Conservation (phyloP, 1,284 basidiomycete genomes). For the Melampsora larici-populina region DNA sequence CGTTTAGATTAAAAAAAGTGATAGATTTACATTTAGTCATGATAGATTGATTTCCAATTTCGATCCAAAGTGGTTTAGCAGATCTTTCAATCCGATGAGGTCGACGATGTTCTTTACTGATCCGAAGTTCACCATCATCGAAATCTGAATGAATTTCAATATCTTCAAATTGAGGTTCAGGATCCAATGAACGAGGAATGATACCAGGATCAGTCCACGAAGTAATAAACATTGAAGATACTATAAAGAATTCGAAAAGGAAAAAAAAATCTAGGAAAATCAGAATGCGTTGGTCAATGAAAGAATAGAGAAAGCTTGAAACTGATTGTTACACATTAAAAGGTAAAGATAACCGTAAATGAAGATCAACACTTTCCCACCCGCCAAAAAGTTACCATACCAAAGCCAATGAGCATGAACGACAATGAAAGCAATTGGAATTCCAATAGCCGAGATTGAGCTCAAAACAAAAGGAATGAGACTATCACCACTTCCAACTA, state of each 20-base stretch:
- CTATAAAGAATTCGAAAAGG: no score
- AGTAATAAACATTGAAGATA: slow-evolving; percentile 33
- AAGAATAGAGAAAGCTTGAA: background rate
- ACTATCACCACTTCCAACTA: background rate
- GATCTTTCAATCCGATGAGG: background rate
- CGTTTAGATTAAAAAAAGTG: no score
- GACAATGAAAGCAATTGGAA: slow-evolving; percentile 12
- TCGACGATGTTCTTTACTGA: slow-evolving; percentile 5
- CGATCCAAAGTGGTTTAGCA: slow-evolving; percentile 5
- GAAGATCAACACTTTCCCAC: slow-evolving; percentile 1
- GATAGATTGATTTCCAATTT: slow-evolving; percentile 8
- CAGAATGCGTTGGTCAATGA: no score
- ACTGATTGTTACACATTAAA: slow-evolving; percentile 31
- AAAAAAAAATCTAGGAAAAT: no score
- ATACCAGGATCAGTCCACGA: slow-evolving; percentile 23
- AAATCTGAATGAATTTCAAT: background rate
- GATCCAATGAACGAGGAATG: slow-evolving; percentile 20
- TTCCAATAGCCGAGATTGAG: background rate
- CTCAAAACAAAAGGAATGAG: background rate
- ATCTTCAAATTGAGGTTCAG: background rate
- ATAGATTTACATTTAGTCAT: slow-evolving; percentile 12
- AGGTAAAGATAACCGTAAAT: slow-evolving; percentile 19
- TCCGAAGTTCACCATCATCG: background rate
- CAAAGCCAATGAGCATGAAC: slow-evolving; percentile 15
- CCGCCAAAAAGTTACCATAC: background rate